These are phyloP conservation scores for Cucurbita argyrosperma DNA, from an alignment of 306 rosid species.

Conservation along the genomic window DNA sequence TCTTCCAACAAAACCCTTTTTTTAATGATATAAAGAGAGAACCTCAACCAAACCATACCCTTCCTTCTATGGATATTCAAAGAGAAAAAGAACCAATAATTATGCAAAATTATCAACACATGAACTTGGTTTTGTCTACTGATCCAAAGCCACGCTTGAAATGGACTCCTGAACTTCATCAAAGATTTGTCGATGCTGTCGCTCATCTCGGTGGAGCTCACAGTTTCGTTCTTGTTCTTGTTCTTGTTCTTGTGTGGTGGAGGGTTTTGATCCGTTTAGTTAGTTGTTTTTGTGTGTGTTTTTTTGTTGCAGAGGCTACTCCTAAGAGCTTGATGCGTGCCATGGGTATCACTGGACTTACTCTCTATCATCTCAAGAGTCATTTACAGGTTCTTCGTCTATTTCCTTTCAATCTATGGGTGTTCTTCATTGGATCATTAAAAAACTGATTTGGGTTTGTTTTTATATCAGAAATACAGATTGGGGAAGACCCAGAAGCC, in stretches of 20 bases:
- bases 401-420: neutral
- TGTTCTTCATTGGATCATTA: neutral
- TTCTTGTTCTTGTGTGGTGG: neutral
- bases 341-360: conserved; percentile 86
- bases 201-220: conserved; percentile 88
- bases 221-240: conserved; percentile 38
- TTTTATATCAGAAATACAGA: conserved; percentile 57
- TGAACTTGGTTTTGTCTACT: conserved; percentile 81
- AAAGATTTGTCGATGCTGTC: conserved; percentile 61
- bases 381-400: conserved; percentile 65
- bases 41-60: neutral
- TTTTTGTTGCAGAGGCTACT: conserved; percentile 56
- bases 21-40: conserved; percentile 13
- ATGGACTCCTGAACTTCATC: conserved; percentile 93
- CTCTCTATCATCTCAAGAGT: conserved; percentile 93
- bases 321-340: conserved; percentile 85
- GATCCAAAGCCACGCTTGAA: conserved; percentile 91
- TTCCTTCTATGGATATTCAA: neutral
- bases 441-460: neutral
- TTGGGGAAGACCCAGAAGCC: conserved; percentile 61
- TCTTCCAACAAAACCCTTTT: conserved; percentile 40
- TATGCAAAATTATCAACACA: conserved; percentile 35
- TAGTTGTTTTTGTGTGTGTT: neutral
- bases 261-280: neutral
- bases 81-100: neutral